Conservation (phyloP, 2,329 filamentous ascomycete genomes). For the Teratosphaeria zuluensis region DNA sequence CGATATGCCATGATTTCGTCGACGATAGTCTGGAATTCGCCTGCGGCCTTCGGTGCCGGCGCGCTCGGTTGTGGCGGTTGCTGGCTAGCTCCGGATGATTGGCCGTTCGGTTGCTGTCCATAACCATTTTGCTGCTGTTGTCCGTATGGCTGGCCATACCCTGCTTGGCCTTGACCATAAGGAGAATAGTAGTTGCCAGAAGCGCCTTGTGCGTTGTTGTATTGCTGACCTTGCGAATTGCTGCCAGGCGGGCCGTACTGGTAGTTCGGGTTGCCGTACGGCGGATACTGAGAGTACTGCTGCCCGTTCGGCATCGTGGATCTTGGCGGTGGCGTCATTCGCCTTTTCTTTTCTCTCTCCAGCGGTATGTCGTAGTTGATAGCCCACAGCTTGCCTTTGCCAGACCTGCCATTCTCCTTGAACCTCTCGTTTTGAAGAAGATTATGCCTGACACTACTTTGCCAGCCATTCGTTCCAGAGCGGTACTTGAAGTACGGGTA, state of each 20-base stretch:
- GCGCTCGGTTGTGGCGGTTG: slow-evolving; percentile 5
- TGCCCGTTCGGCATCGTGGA: slow-evolving; percentile 15
- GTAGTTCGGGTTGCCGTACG: slow-evolving; percentile 1
- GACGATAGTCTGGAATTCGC: slow-evolving; percentile 14
- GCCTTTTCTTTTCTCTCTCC: slow-evolving; percentile 47
- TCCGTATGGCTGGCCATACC: not conserved
- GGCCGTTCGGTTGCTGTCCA: not conserved
- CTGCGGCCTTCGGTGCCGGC: slow-evolving; percentile 7
- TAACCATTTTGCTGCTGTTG: not conserved
- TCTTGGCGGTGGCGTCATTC: slow-evolving; percentile 31
- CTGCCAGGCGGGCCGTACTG: slow-evolving; percentile 8
- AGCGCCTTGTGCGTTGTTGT: slow-evolving; percentile 7
- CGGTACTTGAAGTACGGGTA: slow-evolving; percentile 56
- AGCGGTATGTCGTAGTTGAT: slow-evolving; percentile 50
- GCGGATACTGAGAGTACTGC: slow-evolving; percentile 1
- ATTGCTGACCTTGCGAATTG: slow-evolving; percentile 11
- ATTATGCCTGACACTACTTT: slow-evolving; percentile 58
- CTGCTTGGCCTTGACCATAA: slow-evolving; percentile 5
- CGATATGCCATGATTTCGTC: slow-evolving; percentile 16
- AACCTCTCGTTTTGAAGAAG: slow-evolving; percentile 50
- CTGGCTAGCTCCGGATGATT: not conserved
- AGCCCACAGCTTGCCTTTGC: slow-evolving; percentile 56
- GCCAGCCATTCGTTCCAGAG: slow-evolving; percentile 53
- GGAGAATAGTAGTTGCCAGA: slow-evolving; percentile 8
- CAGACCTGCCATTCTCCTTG: slow-evolving; percentile 49